Percentiles rank a stretch among this genome's conserved stretches.
These are phyloP conservation scores for Basipetospora chlamydospora DNA, from an alignment of 2,329 filamentous ascomycete genomes.

Conservation along the genomic window DNA sequence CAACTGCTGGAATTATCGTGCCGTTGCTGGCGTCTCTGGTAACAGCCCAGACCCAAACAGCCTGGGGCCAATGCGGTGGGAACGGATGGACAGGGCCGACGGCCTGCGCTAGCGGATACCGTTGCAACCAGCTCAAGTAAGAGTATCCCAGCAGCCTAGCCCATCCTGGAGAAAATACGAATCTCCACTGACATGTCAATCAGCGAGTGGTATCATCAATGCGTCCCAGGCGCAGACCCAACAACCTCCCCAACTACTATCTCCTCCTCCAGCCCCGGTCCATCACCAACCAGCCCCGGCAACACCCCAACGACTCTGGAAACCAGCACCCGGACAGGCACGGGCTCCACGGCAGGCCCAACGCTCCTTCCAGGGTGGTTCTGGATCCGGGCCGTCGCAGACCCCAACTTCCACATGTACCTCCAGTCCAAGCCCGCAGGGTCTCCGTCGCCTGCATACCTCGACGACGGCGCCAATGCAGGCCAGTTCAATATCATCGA, in stretches of 20 bases:
- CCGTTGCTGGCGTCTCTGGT: too few species aligned
- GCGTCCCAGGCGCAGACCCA: not conserved
- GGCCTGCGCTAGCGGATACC: too few species aligned
- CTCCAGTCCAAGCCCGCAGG: slow-evolving; percentile 31
- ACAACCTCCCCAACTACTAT: not conserved
- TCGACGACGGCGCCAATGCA: slow-evolving; percentile 35
- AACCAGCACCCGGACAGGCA: not conserved
- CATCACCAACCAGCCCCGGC: not conserved
- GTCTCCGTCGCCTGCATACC: slow-evolving; percentile 30
- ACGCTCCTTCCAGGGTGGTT: slow-evolving; percentile 36
- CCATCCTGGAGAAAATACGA: too few species aligned
- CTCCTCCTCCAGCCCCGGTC: not conserved
- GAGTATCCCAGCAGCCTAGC: too few species aligned
- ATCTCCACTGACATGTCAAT: too few species aligned
- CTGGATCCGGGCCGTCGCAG: slow-evolving; percentile 42
- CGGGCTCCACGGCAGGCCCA: slow-evolving; percentile 4
- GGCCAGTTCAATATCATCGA: slow-evolving; percentile 42
- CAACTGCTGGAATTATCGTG: too few species aligned
- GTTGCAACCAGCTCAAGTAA: too few species aligned
- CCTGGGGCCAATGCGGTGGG: too few species aligned
- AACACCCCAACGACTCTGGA: not conserved
- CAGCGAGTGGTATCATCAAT: slow-evolving; percentile 1
- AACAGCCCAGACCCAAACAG: too few species aligned
- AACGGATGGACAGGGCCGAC: too few species aligned
- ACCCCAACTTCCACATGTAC: slow-evolving; percentile 43